Evolutionary conservation across 768 basidiomycete genomes (phyloP).

Genomic region (Rhodotorula paludigena): DNA sequence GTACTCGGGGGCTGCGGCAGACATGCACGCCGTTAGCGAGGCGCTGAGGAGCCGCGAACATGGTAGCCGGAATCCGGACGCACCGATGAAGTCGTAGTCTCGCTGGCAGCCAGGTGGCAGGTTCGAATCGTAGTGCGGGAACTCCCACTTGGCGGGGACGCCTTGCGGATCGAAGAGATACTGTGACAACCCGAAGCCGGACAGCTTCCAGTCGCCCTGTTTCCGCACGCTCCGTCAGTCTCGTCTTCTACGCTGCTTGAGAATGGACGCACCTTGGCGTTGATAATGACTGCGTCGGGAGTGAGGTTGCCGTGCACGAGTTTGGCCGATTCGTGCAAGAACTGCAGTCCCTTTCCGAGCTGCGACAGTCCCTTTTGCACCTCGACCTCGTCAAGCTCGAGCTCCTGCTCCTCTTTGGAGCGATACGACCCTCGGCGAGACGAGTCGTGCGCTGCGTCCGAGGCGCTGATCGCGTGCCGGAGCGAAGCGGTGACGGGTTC

Average conservation of each 20-base stretch:
- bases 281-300: conserved; percentile 82
- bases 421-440: not conserved
- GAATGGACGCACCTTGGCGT: conserved; percentile 59
- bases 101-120: conserved; percentile 77
- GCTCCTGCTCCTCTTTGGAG: conserved; percentile 51
- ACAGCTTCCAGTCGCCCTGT: conserved; percentile 97
- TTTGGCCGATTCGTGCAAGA: conserved; percentile 86
- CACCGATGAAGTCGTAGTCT: conserved; percentile 83
- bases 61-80: not conserved
- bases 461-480: conserved; percentile 66
- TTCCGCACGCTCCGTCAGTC: not conserved
- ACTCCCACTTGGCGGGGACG: conserved; percentile 75
- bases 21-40: not conserved
- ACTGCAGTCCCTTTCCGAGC: conserved; percentile 55
- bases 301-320: conserved; percentile 86
- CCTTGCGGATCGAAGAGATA: conserved; percentile 66
- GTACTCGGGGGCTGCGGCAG: conserved; percentile 76
- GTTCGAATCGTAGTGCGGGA: conserved; percentile 77
- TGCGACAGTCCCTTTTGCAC: conserved; percentile 96
- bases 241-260: no score
- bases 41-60: no score
- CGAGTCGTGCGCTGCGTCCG: conserved; percentile 50
- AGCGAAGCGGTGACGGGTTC: conserved; percentile 82
- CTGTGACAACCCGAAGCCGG: conserved; percentile 81
- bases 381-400: conserved; percentile 95